These are phyloP conservation scores for Phanerochaete carnosa DNA, from an alignment of 768 basidiomycete species.

Conservation along the genomic window DNA sequence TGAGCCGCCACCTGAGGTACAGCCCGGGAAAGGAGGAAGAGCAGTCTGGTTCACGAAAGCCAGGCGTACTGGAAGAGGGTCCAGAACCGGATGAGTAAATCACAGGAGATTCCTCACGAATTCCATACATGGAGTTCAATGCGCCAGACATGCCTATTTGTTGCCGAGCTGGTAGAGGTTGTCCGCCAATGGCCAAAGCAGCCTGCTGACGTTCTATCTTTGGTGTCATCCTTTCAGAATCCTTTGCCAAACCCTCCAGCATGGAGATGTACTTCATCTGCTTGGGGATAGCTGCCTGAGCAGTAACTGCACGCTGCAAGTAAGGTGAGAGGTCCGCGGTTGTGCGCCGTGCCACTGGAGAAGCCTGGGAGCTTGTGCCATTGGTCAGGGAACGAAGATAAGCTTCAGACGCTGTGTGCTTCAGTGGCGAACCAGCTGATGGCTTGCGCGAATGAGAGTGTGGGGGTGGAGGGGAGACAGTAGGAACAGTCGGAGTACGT, in stretches of 20 bases:
- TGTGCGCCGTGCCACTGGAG: constrained; percentile 31
- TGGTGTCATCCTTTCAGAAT: constrained; percentile 61
- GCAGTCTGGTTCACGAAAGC: neutral
- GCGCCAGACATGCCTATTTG: constrained; percentile 24
- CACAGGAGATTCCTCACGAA: constrained; percentile 22
- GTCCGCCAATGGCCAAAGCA: neutral
- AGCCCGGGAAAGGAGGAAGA: neutral
- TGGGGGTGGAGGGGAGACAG: neutral
- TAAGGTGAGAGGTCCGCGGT: constrained; percentile 72
- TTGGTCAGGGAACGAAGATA: neutral
- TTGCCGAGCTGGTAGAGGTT: neutral
- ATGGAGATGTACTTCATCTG: constrained; percentile 68
- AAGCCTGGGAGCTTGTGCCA: constrained; percentile 9
- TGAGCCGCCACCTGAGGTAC: constrained; percentile 15
- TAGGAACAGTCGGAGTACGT: neutral
- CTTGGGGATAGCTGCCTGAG: constrained; percentile 56
- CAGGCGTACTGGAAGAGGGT: constrained; percentile 6
- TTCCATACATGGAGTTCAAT: constrained; percentile 17
- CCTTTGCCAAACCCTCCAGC: constrained; percentile 68
- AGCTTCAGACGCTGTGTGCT: neutral
- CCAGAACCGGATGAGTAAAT: constrained; percentile 33
- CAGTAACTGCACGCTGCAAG: constrained; percentile 46
- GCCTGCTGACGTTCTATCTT: constrained; percentile 20
- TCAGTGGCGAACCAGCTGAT: neutral
- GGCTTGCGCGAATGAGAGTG: neutral